phyloP scores from a whole-genome alignment of 345 rosid genomes.

The Eucalyptus paniculata region DNA sequence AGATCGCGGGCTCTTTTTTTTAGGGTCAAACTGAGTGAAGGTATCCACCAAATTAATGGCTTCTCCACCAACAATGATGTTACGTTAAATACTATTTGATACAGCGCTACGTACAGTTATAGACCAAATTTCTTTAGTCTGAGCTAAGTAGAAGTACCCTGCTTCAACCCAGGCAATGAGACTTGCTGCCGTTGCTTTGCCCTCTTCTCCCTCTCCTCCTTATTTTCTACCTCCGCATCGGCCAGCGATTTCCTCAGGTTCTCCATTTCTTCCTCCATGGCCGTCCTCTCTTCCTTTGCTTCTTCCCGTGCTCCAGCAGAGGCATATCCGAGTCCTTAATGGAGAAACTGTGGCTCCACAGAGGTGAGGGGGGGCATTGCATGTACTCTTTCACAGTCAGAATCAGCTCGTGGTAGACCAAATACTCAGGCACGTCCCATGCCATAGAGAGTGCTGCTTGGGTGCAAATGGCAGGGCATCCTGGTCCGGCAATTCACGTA shows the following conservation, averaged over 20 bases:
- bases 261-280: slow-evolving; percentile 97
- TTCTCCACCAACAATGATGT: not conserved
- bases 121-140: slow-evolving; percentile 80
- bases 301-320: slow-evolving; percentile 74
- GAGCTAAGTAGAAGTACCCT: slow-evolving; percentile 47
- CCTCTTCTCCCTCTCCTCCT: slow-evolving; percentile 35
- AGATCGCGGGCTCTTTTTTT: not conserved
- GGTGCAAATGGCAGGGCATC: slow-evolving; percentile 92
- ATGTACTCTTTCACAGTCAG: slow-evolving; percentile 87
- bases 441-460: slow-evolving; percentile 87
- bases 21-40: not conserved
- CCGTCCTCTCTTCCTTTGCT: slow-evolving; percentile 74
- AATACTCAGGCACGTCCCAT: slow-evolving; percentile 78
- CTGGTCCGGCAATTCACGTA: slow-evolving; percentile 78
- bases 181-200: slow-evolving; percentile 67
- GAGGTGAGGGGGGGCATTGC: slow-evolving; percentile 67
- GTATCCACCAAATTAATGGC: not conserved
- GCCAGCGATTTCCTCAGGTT: slow-evolving; percentile 62
- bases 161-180: slow-evolving; percentile 51
- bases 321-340: slow-evolving; percentile 83
- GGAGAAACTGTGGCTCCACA: slow-evolving; percentile 83
- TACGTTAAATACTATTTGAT: not conserved
- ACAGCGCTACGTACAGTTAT: slow-evolving; percentile 33
- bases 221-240: slow-evolving; percentile 34
- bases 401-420: slow-evolving; percentile 85